Conservation (phyloP, 257 asterid genomes). For the Penstemon barbatus region DNA sequence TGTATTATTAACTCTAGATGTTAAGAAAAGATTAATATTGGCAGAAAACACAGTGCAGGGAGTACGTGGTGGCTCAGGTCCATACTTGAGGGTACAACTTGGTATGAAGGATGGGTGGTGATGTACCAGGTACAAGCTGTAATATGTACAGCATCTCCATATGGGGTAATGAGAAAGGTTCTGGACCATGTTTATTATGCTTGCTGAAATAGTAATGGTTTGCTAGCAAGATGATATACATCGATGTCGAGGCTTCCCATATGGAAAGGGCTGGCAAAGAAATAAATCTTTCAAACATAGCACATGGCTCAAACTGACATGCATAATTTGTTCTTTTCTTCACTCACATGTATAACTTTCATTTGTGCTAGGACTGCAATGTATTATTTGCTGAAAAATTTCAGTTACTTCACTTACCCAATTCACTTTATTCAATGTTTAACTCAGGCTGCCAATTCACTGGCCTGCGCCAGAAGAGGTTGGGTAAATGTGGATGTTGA, state of each 20-base stretch:
- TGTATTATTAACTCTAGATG: conserved; percentile 9
- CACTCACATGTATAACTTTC: conserved; percentile 19
- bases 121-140: too few relatives aligned
- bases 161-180: too few relatives aligned
- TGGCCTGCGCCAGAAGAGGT: conserved; percentile 98
- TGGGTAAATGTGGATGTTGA: conserved; percentile 93
- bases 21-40: conserved; percentile 8
- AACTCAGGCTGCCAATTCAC: conserved; percentile 79
- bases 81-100: too few relatives aligned
- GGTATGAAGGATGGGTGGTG: too few relatives aligned
- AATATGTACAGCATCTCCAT: too few relatives aligned
- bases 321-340: neutral
- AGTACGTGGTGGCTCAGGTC: too few relatives aligned
- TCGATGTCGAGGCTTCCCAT: conserved; percentile 4
- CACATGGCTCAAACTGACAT: too few relatives aligned
- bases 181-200: neutral
- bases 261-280: neutral
- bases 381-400: neutral
- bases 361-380: conserved; percentile 21
- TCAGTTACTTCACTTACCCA: conserved; percentile 24
- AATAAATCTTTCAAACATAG: too few relatives aligned
- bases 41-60: too few relatives aligned
- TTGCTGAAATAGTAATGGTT: conserved; percentile 3
- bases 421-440: conserved; percentile 27
- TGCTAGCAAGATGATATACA: neutral